Evolutionary conservation across 2,329 filamentous ascomycete species (phyloP), one percentile per base, ranked within the genome.

Genomic region (Exserohilum turcica): DNA sequence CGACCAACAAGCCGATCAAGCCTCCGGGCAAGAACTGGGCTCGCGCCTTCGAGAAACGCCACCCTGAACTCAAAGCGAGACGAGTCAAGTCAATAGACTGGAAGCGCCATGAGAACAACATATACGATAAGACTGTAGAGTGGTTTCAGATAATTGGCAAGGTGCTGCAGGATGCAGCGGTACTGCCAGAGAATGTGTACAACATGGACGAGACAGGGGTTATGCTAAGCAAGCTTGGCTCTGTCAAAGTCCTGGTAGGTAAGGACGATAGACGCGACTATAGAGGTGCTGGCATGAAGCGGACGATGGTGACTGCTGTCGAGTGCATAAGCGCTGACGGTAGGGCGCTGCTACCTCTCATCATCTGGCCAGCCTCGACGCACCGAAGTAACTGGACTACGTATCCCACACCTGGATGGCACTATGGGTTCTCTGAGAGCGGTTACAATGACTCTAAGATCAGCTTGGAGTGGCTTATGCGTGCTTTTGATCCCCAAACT

Each of bases 121-220:
- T 55, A 13, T 59, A 66, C 43, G 16, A 43, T 10, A 67, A 70
- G 57, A 53, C 66, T 1, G 46, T 21, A 43, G 35, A 65, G 18
- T 68, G 49, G 66, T 68, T 68, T 51, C 37, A 65, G 16, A 56
- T 55, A 5, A 45, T 45, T 28, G 6, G 43, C 2, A 28, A 13
- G 13, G 31, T 45, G 31, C 40, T 68, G 40, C 10, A 60, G 9
- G 52, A 64, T 12, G 48, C 50, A 19, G 44, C 13, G 42, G 48
- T 67, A 27, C 32, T 49, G 0, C 48, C 47, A 32, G 60, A 67
- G 40, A 65, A 66, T 51, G 52, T 64, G 19, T 64, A 66, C 21
- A 66, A 64, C 31, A 65, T 64, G 39, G 39, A 42, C 6, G 39
- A 31, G 15, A 29, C 24, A 16, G 37, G 37, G 9, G 37, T 40